These are phyloP conservation scores for Aspergillus sparsus DNA, from an alignment of 495 filamentous ascomycete genomes.

Conservation along the genomic window DNA sequence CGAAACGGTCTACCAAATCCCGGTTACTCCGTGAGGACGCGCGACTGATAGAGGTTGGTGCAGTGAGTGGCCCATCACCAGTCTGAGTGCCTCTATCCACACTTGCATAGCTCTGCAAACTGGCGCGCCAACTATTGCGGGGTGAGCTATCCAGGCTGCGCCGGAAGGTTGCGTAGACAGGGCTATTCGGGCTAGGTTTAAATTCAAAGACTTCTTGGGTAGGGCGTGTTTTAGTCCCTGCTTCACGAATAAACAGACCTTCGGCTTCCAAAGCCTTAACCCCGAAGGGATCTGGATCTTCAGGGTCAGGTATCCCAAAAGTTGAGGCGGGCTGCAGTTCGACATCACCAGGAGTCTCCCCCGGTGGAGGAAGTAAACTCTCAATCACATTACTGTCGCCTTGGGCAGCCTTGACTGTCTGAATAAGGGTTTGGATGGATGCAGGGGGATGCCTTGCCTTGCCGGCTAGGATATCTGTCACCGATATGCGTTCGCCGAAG, in stretches of 20 bases:
- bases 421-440: conserved; percentile 63
- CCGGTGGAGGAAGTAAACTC: conserved; percentile 47
- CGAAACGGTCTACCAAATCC: conserved; percentile 44
- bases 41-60: conserved; percentile 41
- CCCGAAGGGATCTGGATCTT: conserved; percentile 84
- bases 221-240: conserved; percentile 68
- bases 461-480: conserved; percentile 79
- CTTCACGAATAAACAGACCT: conserved; percentile 84
- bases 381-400: conserved; percentile 74
- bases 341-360: conserved; percentile 74
- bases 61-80: conserved; percentile 54
- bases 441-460: conserved; percentile 70
- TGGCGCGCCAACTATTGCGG: conserved; percentile 63
- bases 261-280: conserved; percentile 81
- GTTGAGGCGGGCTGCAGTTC: conserved; percentile 50
- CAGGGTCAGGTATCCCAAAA: conserved; percentile 75
- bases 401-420: conserved; percentile 83
- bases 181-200: conserved; percentile 72
- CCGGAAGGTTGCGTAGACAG: conserved; percentile 69
- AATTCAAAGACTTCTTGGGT: conserved; percentile 77
- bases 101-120: conserved; percentile 58
- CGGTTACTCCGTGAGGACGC: conserved; percentile 48
- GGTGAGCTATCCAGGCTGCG: conserved; percentile 65
- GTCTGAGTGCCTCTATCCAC: conserved; percentile 62
- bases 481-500: conserved; percentile 70